Evolutionary conservation across 768 basidiomycete genomes (phyloP).

Genomic region (Podaxis sp.): DNA sequence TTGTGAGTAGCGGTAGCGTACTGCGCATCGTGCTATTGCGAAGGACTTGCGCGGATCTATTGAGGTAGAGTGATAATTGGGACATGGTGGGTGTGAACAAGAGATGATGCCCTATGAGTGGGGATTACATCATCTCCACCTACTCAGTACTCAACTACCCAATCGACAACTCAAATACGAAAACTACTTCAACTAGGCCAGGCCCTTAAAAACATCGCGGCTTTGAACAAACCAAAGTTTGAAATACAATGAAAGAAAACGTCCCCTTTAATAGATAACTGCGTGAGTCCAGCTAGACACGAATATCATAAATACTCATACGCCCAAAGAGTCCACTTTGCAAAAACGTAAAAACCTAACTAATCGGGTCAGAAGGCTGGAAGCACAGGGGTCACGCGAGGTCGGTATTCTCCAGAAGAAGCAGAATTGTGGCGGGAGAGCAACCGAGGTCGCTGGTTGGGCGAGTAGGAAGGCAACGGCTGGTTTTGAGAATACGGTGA

Average conservation of each 20-base stretch:
- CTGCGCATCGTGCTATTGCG: conserved; percentile 30
- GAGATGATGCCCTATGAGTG: conserved; percentile 4
- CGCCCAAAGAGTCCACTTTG: background rate
- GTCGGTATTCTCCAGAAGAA: background rate
- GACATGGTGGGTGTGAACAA: conserved; percentile 27
- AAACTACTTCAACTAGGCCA: background rate
- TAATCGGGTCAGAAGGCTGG: background rate
- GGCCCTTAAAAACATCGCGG: too few relatives aligned
- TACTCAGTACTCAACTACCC: background rate
- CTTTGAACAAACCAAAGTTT: too few relatives aligned
- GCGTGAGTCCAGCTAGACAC: background rate
- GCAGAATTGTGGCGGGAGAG: conserved; percentile 2
- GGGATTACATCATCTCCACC: background rate
- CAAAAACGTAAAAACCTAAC: background rate
- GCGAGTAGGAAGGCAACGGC: background rate
- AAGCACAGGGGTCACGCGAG: background rate
- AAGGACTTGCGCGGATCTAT: conserved; percentile 33
- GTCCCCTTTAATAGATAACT: background rate
- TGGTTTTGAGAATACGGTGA: conserved; percentile 1
- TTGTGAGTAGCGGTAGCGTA: conserved; percentile 14
- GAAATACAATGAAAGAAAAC: background rate
- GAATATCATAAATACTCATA: background rate
- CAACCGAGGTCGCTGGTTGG: background rate
- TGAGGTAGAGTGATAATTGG: conserved; percentile 31
- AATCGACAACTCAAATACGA: background rate